Base-by-base conservation (phyloP, 495 filamentous ascomycete genomes). In the Elasticomyces elasticus region DNA sequence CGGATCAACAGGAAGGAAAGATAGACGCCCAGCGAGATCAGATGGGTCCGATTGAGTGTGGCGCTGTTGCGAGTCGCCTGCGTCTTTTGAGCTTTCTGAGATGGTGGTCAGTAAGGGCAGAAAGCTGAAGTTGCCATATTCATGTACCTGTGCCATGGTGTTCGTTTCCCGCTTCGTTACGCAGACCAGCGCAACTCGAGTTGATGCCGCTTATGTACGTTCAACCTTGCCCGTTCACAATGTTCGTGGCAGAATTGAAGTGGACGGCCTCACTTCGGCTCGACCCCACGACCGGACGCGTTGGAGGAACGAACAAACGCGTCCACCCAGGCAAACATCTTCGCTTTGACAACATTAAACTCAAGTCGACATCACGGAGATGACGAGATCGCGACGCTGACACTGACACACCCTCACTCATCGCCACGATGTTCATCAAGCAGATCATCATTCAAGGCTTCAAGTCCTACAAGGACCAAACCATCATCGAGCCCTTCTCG, bases 381-480 rank as follows among this genome's bases (percentile, higher is more conserved):
- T 12, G 15, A 40, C 19, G 35, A 5, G 35, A 15, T 27, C 17
- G 27, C 11, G 25, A 20, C 48, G 7, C 27, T 50, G 48, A 50
- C 31, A 28, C 27, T 20, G 7, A 15, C 13, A 35, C 38, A 37
- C 30, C 2, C 42, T 22, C 11, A 7, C 6, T 19, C 20, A 7
- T 19, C 42, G 24, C 22, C 42, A 56, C 27, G 30, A 95, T 97
- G 89, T 89, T 94, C 73, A 96, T 99, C 79, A 97, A 97, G 71
- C 92, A 99, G 75, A 95, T 99, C 66, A 99, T 96, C 71, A 97
- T 99, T 65, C 92, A 99, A 65, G 92, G 92, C 78, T 99, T 99
- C 74, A 97, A 97, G 74, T 95, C 91, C 77, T 99, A 99, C 79
- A 97, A 97, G 73, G 91, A 97, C 61, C 92, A 99, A 70, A 96